Evolutionary conservation across 805 yeast species (phyloP), one percentile per base, ranked within the genome.

Genomic region (Teunomyces tritomae): DNA sequence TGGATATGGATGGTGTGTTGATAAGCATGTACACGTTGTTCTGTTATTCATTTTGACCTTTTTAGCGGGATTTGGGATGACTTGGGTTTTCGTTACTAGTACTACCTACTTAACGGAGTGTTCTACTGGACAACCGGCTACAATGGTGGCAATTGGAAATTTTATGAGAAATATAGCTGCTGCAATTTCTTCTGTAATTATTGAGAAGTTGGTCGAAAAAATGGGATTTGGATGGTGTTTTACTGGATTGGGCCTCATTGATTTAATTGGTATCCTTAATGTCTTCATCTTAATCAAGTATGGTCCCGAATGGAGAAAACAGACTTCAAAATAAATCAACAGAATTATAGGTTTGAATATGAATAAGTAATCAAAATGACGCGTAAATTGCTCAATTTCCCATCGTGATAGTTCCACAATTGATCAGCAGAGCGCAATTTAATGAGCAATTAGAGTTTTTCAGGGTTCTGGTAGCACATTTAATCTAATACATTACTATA

Each of bases 221-320:
- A 64, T 67, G 76, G 82, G 82, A 0, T 65, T 64, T 47, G 82
- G 82, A 0, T 78, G 82, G 82, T 76, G 80, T 49, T 79, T 78
- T 49, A 76, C 81, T 0, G 82, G 80, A 0, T 56, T 78, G n/a
- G 80, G 76, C 39, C 39, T 63, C n/a, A 32, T 63, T 7, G 57
- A 64, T 34, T 16, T 59, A 5, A 13, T 51, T 6, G 56, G 61
- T 4, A 45, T 61, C 10, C 49, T 35, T 0, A 41, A 55, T 32
- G 59, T 63, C 2, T 32, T 54, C 8, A n/a, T 56, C n/a, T 48
- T 63, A 27, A 44, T 58, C 6, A 46, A 44, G 24, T 53, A 48
- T 27, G 70, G 69, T 1, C 57, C 63, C 1, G 35, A 20, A 17
- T 63, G 68, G 69, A 55, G 70, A 50, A 45, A 39, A 10, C 51